Percentiles rank a stretch among this genome's conserved stretches.
phyloP scores from a whole-genome alignment of 2,329 filamentous ascomycete species.

The Elsinoe perseae region DNA sequence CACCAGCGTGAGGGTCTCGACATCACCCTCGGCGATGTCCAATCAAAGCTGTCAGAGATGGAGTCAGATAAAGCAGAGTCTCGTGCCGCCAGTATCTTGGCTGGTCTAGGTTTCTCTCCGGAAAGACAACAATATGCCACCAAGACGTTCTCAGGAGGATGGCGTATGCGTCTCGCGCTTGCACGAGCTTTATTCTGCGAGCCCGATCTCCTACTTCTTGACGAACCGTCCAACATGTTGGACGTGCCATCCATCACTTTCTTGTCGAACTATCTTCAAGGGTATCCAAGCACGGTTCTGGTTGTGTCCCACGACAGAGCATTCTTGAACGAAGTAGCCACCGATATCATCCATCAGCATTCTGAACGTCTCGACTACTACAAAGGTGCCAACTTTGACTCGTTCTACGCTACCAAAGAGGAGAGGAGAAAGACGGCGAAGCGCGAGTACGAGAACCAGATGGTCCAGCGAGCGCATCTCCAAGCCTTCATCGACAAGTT shows the following conservation, averaged over 20 bases:
- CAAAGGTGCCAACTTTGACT: slow-evolving; percentile 90
- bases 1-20: slow-evolving; percentile 84
- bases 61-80: slow-evolving; percentile 98
- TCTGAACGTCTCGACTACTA: slow-evolving; percentile 98
- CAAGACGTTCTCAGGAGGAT: slow-evolving; percentile 98
- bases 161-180: slow-evolving; percentile 95
- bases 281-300: slow-evolving; percentile 87
- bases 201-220: slow-evolving; percentile 87
- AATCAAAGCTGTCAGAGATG: slow-evolving; percentile 91
- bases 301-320: slow-evolving; percentile 98
- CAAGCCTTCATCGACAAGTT: slow-evolving; percentile 99
- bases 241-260: slow-evolving; percentile 99
- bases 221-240: slow-evolving; percentile 99
- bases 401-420: slow-evolving; percentile 95
- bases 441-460: slow-evolving; percentile 97
- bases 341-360: slow-evolving; percentile 97
- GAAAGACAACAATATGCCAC: slow-evolving; percentile 89
- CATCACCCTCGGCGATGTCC: slow-evolving; percentile 81
- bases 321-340: slow-evolving; percentile 98
- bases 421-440: slow-evolving; percentile 94
- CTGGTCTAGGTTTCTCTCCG: slow-evolving; percentile 90
- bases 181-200: slow-evolving; percentile 96
- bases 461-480: slow-evolving; percentile 84
- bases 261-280: slow-evolving; percentile 88
- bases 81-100: slow-evolving; percentile 88